These are phyloP conservation scores for Eimeria falciformis DNA, from an alignment of 169 alveolate genomes.

Conservation along the genomic window DNA sequence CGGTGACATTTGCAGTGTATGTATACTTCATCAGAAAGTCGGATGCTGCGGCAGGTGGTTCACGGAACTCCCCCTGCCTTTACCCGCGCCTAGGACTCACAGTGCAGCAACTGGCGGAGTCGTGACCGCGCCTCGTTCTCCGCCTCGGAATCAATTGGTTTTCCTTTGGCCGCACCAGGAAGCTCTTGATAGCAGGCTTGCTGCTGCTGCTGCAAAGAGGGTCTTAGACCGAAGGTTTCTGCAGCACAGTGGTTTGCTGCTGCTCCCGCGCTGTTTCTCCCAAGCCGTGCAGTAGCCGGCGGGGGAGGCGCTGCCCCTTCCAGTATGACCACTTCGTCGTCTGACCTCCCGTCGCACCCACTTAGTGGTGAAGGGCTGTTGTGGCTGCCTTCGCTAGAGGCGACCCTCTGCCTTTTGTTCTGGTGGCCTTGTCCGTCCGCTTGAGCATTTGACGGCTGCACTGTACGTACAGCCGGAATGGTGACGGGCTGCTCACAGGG, in stretches of 20 bases:
- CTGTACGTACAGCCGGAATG: too few species aligned
- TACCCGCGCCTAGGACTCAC: conserved; percentile 1
- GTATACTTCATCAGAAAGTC: too few species aligned
- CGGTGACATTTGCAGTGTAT: too few species aligned
- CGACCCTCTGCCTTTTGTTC: not conserved
- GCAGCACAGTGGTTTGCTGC: not conserved
- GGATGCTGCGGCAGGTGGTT: too few species aligned
- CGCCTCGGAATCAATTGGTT: not conserved
- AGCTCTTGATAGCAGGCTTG: not conserved
- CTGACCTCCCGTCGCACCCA: conserved; percentile 2
- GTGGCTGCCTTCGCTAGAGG: not conserved
- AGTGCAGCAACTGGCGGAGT: conserved; percentile 5
- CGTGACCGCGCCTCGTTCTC: conserved; percentile 10
- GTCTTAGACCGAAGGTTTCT: not conserved
- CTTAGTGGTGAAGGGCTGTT: not conserved
- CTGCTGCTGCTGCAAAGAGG: not conserved
- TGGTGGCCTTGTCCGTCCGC: not conserved
- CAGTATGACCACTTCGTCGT: conserved; percentile 45
- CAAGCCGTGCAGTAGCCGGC: too few species aligned
- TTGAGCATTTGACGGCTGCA: too few species aligned
- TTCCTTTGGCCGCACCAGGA: too few species aligned
- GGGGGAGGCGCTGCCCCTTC: conserved; percentile 10
- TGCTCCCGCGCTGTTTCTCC: not conserved
- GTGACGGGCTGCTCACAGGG: not conserved
- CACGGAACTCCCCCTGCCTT: too few species aligned